phyloP scores from a whole-genome alignment of 2,329 filamentous ascomycete species.

The Phialophora expanda region DNA sequence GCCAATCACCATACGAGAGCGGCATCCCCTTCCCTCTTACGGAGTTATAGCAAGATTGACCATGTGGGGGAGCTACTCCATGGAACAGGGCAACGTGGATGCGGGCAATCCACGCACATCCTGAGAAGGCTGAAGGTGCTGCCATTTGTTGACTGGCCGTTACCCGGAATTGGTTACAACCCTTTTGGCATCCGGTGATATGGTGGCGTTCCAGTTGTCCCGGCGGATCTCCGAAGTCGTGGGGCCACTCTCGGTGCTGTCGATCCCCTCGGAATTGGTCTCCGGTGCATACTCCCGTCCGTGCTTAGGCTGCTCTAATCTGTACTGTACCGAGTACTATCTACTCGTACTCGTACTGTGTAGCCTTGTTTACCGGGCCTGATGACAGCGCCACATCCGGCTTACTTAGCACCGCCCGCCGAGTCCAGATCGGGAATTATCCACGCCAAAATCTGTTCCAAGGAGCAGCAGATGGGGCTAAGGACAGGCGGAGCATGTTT shows the following conservation, averaged over 20 bases:
- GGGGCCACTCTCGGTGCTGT: neutral
- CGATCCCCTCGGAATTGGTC: neutral
- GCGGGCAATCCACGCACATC: neutral
- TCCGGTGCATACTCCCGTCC: too few species aligned
- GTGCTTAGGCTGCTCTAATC: too few species aligned
- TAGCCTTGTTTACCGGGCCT: neutral
- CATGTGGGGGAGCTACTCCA: neutral
- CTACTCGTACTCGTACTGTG: neutral
- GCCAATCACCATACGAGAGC: neutral
- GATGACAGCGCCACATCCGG: neutral
- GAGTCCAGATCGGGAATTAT: neutral
- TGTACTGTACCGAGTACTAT: too few species aligned
- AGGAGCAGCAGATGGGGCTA: neutral
- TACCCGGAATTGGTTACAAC: conserved; percentile 10
- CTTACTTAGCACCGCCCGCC: neutral
- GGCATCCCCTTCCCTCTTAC: neutral
- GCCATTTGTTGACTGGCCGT: neutral
- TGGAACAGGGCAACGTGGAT: neutral
- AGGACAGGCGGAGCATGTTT: neutral
- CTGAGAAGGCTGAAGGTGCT: neutral
- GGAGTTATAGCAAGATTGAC: neutral
- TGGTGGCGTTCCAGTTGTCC: neutral
- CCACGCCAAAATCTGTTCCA: neutral
- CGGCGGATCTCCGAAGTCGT: neutral
- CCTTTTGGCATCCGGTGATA: neutral